A percentile compares a stretch with the other conserved stretches of the same genome.
phyloP scores from a whole-genome alignment of 352 stramenopile genomes.

The Blastocystis sp. region DNA sequence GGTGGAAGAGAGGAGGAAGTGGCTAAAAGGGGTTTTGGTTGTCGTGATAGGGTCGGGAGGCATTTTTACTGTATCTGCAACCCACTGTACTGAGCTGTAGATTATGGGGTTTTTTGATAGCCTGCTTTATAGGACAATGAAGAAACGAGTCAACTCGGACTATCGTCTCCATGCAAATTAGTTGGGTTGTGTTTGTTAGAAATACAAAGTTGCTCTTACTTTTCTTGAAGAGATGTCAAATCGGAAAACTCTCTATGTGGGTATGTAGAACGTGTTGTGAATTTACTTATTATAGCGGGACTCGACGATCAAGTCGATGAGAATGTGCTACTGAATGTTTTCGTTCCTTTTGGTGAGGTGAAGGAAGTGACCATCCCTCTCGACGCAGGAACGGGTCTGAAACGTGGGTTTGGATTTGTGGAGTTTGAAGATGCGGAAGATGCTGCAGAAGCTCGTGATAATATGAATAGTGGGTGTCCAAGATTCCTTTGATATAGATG shows the following conservation, averaged over 20 bases:
- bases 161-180: not conserved
- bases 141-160: not conserved
- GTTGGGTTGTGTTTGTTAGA: slow-evolving; percentile 10
- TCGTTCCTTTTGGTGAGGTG: slow-evolving; percentile 56
- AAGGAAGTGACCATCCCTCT: slow-evolving; percentile 58
- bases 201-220: not conserved
- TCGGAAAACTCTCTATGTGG: slow-evolving; percentile 40
- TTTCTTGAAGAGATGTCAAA: slow-evolving; percentile 28
- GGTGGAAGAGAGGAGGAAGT: not conserved
- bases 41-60: not conserved
- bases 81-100: not conserved
- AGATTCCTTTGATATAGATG: not conserved
- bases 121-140: not conserved
- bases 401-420: slow-evolving; percentile 57
- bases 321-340: slow-evolving; percentile 21
- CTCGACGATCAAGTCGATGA: slow-evolving; percentile 56
- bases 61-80: not conserved
- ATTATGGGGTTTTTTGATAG: not conserved
- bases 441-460: slow-evolving; percentile 51
- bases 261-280: not conserved
- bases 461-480: slow-evolving; percentile 19
- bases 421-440: slow-evolving; percentile 59
- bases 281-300: not conserved
- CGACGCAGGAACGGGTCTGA: slow-evolving; percentile 43
- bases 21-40: not conserved